phyloP scores from a whole-genome alignment of 2,329 filamentous ascomycete genomes.

The Fusarium nisikadoi region DNA sequence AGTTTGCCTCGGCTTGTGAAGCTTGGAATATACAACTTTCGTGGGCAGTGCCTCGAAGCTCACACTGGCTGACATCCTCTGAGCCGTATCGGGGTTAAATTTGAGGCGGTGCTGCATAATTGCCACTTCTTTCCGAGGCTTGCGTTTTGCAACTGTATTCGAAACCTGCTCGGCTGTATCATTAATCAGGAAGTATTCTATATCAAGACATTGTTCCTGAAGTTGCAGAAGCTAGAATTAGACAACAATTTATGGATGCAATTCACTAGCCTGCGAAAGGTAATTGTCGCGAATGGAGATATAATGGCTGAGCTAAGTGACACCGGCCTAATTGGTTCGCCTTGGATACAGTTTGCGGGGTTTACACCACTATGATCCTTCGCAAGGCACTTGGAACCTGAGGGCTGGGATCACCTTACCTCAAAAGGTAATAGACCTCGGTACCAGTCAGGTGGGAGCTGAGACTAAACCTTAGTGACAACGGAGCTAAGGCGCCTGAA shows the following conservation, averaged over 20 bases:
- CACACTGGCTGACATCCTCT: fast-evolving
- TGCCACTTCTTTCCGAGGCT: too few relatives aligned
- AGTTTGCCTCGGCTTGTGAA: neutral
- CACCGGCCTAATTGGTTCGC: neutral
- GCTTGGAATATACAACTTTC: neutral
- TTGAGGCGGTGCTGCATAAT: fast-evolving
- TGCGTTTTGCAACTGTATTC: neutral
- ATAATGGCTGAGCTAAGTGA: neutral
- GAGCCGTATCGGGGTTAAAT: fast-evolving
- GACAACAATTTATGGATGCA: neutral
- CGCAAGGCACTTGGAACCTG: neutral
- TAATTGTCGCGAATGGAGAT: neutral
- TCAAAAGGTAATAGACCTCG: neutral
- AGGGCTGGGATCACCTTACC: neutral
- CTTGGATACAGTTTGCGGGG: neutral
- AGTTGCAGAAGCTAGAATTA: neutral
- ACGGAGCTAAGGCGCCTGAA: neutral
- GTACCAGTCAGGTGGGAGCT: neutral
- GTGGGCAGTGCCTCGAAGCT: neutral
- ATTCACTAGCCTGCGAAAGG: neutral
- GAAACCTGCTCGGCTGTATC: neutral
- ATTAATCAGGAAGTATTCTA: fast-evolving
- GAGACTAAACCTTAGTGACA: neutral
- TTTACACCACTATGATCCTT: neutral
- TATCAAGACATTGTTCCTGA: fast-evolving